A percentile compares a stretch with the other conserved stretches of the same genome.
Evolutionary conservation across 805 yeast species (phyloP).

Genomic region (Tetrapisispora iriomotensis): DNA sequence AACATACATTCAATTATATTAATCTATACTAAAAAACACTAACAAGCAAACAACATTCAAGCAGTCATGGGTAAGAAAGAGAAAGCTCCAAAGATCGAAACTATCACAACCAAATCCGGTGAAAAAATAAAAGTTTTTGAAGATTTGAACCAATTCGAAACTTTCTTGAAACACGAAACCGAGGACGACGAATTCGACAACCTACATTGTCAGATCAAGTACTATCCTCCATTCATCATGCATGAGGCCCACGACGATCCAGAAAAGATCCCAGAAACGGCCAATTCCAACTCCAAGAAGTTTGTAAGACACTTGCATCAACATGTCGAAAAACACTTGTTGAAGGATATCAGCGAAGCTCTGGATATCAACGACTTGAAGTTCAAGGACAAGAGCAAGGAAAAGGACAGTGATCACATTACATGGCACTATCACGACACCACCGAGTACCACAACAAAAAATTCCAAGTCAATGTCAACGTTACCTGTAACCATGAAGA

Average conservation of each 20-base stretch:
- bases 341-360: slow-evolving; percentile 54
- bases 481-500: slow-evolving; percentile 58
- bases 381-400: slow-evolving; percentile 42
- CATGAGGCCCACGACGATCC: slow-evolving; percentile 59
- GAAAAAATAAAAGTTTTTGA: slow-evolving; percentile 41
- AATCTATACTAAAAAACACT: background rate
- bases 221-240: slow-evolving; percentile 66
- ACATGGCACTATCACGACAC: slow-evolving; percentile 59
- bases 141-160: slow-evolving; percentile 54
- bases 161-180: slow-evolving; percentile 57
- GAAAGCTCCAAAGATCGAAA: slow-evolving; percentile 23
- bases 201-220: slow-evolving; percentile 54
- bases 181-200: slow-evolving; percentile 70
- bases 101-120: slow-evolving; percentile 24
- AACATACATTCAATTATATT: too few relatives aligned
- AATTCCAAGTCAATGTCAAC: slow-evolving; percentile 55
- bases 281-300: slow-evolving; percentile 62
- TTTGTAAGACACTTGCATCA: slow-evolving; percentile 69
- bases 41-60: background rate
- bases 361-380: slow-evolving; percentile 44
- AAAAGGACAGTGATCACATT: slow-evolving; percentile 38
- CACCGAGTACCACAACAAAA: slow-evolving; percentile 48
- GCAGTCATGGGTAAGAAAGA: slow-evolving; percentile 21
- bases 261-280: slow-evolving; percentile 63
- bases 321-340: slow-evolving; percentile 62